Base-by-base conservation (phyloP, 495 filamentous ascomycete genomes). In the Daldinia decipiens region DNA sequence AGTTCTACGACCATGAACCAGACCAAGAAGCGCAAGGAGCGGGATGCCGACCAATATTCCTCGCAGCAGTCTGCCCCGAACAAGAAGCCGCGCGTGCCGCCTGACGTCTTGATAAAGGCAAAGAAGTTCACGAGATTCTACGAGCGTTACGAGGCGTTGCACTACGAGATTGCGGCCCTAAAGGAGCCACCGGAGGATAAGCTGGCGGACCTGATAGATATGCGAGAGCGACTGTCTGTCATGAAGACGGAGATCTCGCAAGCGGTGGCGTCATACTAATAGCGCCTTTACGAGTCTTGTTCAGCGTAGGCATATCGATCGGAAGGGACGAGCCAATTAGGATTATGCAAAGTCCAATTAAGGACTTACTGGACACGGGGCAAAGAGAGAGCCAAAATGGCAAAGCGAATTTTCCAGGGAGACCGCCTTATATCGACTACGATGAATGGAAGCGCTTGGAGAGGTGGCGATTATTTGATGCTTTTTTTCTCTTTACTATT, bases 241-340 rank as follows among this genome's bases (percentile, higher is more conserved):
- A 87, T 92, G 86, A 94, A 94, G 80, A 79, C 80, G 57, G 86
- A 92, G 51, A 93, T 94, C 51, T 87, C 87, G 77, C 81, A 82
- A 54, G 78, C 79, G 29, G 79, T 77, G 39, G 82, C 85, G 13
- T 15, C 75, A n/a, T 61, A 59, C 43, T 73, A 13, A 43, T 45
- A 59, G 4, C 19, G 17, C 17, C 3, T 38, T 57, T 27, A 39
- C 19, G 54, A 64, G 15, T 47, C 21, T 12, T 47, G 19, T 13
- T 11, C 43, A 24, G 9, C 19, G 9, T 24, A 3, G 21, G 9
- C 43, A 47, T 47, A 47, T 47, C 17, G 17, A 47, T 47, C 43
- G 43, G 43, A 9, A 21, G 9, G 8, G 43, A 21, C 24, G 43
- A 24, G 43, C 43, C 19, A 47, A 11, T 24, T 9, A 12, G 43